Percentiles rank a stretch among this genome's conserved stretches.
phyloP scores from a whole-genome alignment of 257 asterid species.

The Mitragyna speciosa region DNA sequence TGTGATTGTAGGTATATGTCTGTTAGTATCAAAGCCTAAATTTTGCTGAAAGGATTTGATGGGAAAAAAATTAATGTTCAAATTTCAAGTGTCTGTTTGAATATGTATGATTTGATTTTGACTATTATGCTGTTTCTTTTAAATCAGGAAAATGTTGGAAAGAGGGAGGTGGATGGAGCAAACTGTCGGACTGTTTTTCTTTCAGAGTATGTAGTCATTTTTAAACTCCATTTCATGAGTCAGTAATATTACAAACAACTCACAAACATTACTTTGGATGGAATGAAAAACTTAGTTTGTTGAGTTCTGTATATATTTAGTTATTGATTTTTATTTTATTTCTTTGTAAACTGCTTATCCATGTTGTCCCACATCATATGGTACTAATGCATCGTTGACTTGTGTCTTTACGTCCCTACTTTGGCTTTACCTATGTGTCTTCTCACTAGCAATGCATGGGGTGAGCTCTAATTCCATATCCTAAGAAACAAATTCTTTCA shows the following conservation, averaged over 20 bases:
- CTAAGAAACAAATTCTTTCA: background rate
- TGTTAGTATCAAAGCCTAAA: background rate
- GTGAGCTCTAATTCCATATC: background rate
- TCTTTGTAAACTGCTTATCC: background rate
- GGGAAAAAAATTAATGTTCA: background rate
- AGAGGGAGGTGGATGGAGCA: slow-evolving; percentile 86
- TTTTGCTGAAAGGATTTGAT: background rate
- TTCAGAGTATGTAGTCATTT: slow-evolving; percentile 62
- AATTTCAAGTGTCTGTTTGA: background rate
- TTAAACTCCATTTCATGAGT: background rate
- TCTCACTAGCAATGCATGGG: background rate
- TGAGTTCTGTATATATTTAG: background rate
- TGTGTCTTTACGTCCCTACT: background rate
- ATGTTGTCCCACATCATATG: background rate
- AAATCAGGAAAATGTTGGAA: slow-evolving; percentile 62
- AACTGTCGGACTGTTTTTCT: slow-evolving; percentile 88
- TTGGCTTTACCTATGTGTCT: background rate
- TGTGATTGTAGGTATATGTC: background rate
- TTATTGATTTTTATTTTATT: background rate
- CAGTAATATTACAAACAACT: background rate
- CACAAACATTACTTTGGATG: background rate
- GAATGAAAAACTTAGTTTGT: background rate
- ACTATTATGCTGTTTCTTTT: background rate
- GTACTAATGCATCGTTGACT: background rate
- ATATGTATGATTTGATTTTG: background rate